These are phyloP conservation scores for Nevesoporus exiguus DNA, from an alignment of 768 basidiomycete genomes.

Conservation along the genomic window DNA sequence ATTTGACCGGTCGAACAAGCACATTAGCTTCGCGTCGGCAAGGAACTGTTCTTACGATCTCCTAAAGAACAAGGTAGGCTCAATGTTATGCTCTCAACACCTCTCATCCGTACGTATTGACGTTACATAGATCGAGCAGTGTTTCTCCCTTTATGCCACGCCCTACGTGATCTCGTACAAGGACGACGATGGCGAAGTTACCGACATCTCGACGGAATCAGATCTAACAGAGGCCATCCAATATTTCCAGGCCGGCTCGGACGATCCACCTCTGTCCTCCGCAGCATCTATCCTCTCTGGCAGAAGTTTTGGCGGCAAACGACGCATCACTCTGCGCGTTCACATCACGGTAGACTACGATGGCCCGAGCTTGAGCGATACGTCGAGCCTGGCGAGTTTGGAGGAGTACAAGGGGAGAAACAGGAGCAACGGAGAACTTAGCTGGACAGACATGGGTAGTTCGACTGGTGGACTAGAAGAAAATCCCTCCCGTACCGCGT, in stretches of 20 bases:
- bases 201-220: constrained; percentile 60
- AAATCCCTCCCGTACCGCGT: constrained; percentile 41
- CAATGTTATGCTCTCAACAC: background rate
- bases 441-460: constrained; percentile 43
- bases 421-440: constrained; percentile 46
- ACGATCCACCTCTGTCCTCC: constrained; percentile 69
- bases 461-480: constrained; percentile 53
- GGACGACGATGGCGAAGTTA: constrained; percentile 84
- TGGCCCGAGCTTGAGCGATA: constrained; percentile 87
- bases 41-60: constrained; percentile 75
- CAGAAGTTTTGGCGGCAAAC: constrained; percentile 59
- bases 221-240: constrained; percentile 85
- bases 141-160: constrained; percentile 69
- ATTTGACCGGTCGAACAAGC: constrained; percentile 69
- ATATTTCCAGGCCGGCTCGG: constrained; percentile 76
- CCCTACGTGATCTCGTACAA: constrained; percentile 77
- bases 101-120: background rate
- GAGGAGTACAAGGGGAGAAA: constrained; percentile 67
- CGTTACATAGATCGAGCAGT: constrained; percentile 68
- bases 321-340: constrained; percentile 76
- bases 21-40: constrained; percentile 77
- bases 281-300: constrained; percentile 70
- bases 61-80: constrained; percentile 65
- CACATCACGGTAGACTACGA: constrained; percentile 85
- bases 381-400: constrained; percentile 73